phyloP scores from a whole-genome alignment of 176 grass and related monocot species.

The Avena insularis region DNA sequence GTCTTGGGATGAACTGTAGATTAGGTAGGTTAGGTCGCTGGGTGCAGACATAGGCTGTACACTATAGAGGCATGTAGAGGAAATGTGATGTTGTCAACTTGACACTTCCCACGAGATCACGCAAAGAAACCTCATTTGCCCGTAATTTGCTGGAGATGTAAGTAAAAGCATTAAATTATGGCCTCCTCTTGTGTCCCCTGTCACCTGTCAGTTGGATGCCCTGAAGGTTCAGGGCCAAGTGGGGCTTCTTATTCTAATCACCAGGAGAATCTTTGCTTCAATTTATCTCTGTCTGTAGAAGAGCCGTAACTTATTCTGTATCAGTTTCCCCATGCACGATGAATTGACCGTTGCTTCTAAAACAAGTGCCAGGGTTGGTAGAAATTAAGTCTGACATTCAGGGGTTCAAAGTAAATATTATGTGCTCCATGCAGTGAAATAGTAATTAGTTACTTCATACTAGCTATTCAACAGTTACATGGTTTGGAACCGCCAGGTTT shows the following conservation, averaged over 20 bases:
- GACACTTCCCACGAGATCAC: constrained; percentile 51
- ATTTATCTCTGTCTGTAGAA: constrained; percentile 35
- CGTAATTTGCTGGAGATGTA: constrained; percentile 49
- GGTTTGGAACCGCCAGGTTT: not conserved
- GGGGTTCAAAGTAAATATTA: constrained; percentile 36
- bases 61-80: constrained; percentile 17
- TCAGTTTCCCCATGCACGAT: not conserved
- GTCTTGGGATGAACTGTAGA: constrained; percentile 15
- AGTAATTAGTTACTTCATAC: constrained; percentile 1
- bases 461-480: not conserved
- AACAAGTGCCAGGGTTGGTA: not conserved
- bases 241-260: constrained; percentile 44
- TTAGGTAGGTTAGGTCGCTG: constrained; percentile 6
- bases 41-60: constrained; percentile 14
- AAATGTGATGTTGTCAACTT: constrained; percentile 41
- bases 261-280: constrained; percentile 32
- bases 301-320: constrained; percentile 4
- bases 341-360: constrained; percentile 40
- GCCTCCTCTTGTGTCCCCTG: constrained; percentile 37
- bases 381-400: not conserved
- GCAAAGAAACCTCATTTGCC: constrained; percentile 55
- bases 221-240: constrained; percentile 53
- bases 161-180: constrained; percentile 53
- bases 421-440: not conserved
- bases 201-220: constrained; percentile 40